Percentiles rank a stretch among this genome's conserved stretches.
These are phyloP conservation scores for Phytophthora uliginosa DNA, from an alignment of 352 stramenopile genomes.

Conservation along the genomic window DNA sequence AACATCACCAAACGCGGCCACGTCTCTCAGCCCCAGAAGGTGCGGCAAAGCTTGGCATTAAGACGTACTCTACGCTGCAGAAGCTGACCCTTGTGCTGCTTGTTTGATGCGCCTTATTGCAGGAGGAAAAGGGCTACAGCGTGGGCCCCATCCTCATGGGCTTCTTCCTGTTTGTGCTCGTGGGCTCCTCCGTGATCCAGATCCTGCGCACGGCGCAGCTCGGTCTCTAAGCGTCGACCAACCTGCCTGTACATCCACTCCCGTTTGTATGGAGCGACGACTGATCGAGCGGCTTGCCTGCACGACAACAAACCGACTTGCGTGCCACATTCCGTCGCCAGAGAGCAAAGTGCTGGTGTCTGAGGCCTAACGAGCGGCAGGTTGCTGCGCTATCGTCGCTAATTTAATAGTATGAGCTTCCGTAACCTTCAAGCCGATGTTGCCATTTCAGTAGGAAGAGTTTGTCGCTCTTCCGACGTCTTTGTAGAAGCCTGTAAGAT, in stretches of 20 bases:
- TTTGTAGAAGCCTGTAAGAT: background rate
- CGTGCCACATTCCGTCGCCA: background rate
- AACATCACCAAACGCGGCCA: constrained; percentile 92
- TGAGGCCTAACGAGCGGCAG: background rate
- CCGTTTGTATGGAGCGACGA: constrained; percentile 17
- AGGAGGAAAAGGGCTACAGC: constrained; percentile 80
- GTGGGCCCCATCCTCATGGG: constrained; percentile 83
- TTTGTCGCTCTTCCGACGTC: background rate
- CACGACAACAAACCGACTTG: background rate
- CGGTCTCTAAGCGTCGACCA: constrained; percentile 55
- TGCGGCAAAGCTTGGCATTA: constrained; percentile 27
- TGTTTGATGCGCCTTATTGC: constrained; percentile 5
- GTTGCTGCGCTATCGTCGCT: constrained; percentile 19
- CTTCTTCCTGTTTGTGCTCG: constrained; percentile 91
- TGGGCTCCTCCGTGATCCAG: constrained; percentile 89
- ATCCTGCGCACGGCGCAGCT: constrained; percentile 86
- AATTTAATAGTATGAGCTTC: constrained; percentile 44
- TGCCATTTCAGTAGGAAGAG: background rate
- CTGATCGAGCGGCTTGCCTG: background rate
- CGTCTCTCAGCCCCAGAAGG: constrained; percentile 84
- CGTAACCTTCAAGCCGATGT: constrained; percentile 1
- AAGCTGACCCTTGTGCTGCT: background rate
- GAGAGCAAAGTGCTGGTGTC: background rate
- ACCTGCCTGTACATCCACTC: constrained; percentile 1
- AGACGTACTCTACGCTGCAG: background rate